Conservation (phyloP, 164 flowering plant species). For the Liquidambar formosana region DNA sequence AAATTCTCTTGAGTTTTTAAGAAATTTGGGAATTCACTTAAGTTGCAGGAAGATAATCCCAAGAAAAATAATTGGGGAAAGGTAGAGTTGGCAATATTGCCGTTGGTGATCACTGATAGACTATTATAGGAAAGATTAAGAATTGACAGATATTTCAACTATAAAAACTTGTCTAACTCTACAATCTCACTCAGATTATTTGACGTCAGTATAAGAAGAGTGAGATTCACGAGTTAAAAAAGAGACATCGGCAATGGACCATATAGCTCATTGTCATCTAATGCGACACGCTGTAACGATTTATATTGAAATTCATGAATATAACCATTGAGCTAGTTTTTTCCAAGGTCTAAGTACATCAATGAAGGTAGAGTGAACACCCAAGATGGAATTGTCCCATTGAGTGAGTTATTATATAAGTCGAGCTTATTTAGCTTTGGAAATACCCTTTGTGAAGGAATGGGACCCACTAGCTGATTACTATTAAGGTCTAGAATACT, state of each 20-base stretch:
- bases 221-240: not conserved
- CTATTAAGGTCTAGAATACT: not conserved
- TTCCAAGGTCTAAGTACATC: not conserved
- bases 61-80: not conserved
- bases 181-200: conserved; percentile 3
- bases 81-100: not conserved
- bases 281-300: not conserved
- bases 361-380: conserved; percentile 3
- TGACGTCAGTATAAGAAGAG: not conserved
- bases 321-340: not conserved
- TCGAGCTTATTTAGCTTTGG: not conserved
- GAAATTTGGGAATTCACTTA: conserved; percentile 7
- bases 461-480: not conserved
- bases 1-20: not conserved
- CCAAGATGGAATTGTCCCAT: conserved; percentile 19
- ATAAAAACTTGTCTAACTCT: not conserved
- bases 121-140: not conserved
- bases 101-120: not conserved
- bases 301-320: not conserved
- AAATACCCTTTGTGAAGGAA: not conserved
- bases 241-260: conserved; percentile 14
- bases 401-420: not conserved
- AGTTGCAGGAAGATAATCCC: not conserved
- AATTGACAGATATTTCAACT: not conserved
- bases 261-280: conserved; percentile 2